Evolutionary conservation across 495 filamentous ascomycete species (phyloP).

Genomic region (Oleoguttula mirabilis): DNA sequence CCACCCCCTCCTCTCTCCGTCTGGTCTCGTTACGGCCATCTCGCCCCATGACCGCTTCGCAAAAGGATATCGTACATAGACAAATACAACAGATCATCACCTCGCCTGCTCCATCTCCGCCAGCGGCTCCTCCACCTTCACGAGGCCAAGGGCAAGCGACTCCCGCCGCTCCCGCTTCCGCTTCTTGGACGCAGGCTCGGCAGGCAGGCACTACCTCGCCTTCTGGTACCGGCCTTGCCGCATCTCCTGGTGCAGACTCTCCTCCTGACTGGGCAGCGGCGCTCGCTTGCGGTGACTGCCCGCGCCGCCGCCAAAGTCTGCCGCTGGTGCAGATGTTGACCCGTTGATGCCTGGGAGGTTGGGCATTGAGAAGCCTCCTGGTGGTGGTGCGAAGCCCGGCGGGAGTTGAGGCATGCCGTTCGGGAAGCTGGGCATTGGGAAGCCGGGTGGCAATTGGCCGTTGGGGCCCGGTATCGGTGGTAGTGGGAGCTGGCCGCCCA

Average conservation of each 20-base stretch:
- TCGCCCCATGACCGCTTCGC: too few relatives aligned
- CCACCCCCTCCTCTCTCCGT: too few relatives aligned
- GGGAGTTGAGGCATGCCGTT: slow-evolving; percentile 10
- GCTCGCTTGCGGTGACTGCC: slow-evolving; percentile 40
- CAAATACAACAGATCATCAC: too few relatives aligned
- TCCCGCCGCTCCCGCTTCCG: too few relatives aligned
- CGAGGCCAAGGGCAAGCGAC: too few relatives aligned
- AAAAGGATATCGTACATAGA: too few relatives aligned
- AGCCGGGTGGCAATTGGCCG: slow-evolving; percentile 10
- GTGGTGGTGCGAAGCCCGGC: too few relatives aligned
- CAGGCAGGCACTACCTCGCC: slow-evolving; percentile 17
- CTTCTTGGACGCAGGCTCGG: too few relatives aligned
- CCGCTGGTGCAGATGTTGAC: slow-evolving; percentile 26
- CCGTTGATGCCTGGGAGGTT: slow-evolving; percentile 15
- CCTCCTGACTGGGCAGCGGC: slow-evolving; percentile 70
- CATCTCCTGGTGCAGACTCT: slow-evolving; percentile 67
- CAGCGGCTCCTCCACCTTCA: too few relatives aligned
- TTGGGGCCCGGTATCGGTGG: slow-evolving; percentile 1
- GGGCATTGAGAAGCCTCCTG: too few relatives aligned
- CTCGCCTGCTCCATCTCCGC: too few relatives aligned
- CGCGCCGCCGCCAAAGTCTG: slow-evolving; percentile 27
- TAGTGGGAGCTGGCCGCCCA: slow-evolving; percentile 29
- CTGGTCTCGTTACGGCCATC: too few relatives aligned
- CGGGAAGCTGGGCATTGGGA: slow-evolving; percentile 23
- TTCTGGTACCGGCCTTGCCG: slow-evolving; percentile 45